Percentiles rank a stretch among this genome's conserved stretches.
These are phyloP conservation scores for Bassia scoparia DNA, from an alignment of 148 eudicot species.

Conservation along the genomic window DNA sequence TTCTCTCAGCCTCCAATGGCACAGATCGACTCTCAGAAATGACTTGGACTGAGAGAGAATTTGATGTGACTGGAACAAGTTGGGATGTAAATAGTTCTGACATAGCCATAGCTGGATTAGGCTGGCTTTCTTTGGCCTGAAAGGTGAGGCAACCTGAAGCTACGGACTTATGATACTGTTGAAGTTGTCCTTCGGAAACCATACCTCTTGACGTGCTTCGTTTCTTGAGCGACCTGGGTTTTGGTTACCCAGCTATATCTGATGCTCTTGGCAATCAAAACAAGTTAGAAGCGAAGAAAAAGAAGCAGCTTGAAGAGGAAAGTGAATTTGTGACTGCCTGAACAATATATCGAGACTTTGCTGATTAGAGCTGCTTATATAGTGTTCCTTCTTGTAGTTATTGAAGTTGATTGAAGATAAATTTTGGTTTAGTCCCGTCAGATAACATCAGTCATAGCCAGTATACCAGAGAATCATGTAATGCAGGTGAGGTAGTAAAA, in stretches of 20 bases:
- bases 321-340: conserved; percentile 22
- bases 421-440: neutral
- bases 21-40: conserved; percentile 57
- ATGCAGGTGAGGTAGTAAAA: neutral
- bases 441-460: neutral
- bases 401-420: neutral
- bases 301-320: conserved; percentile 41
- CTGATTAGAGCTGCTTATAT: neutral
- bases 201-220: conserved; percentile 75
- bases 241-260: conserved; percentile 83
- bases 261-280: conserved; percentile 67
- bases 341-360: neutral
- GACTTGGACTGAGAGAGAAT: conserved; percentile 54
- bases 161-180: conserved; percentile 66
- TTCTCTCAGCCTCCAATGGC: conserved; percentile 75
- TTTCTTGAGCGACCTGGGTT: conserved; percentile 82
- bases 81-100: conserved; percentile 84
- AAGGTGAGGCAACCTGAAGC: conserved; percentile 75
- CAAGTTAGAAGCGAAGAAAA: conserved; percentile 57
- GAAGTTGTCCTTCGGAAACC: conserved; percentile 69
- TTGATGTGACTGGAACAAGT: conserved; percentile 73
- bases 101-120: conserved; percentile 73
- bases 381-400: neutral
- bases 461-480: neutral
- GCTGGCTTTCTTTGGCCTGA: conserved; percentile 88